These are phyloP conservation scores for Hyphopichia khmerensis DNA, from an alignment of 1,139 yeast species.

Conservation along the genomic window DNA sequence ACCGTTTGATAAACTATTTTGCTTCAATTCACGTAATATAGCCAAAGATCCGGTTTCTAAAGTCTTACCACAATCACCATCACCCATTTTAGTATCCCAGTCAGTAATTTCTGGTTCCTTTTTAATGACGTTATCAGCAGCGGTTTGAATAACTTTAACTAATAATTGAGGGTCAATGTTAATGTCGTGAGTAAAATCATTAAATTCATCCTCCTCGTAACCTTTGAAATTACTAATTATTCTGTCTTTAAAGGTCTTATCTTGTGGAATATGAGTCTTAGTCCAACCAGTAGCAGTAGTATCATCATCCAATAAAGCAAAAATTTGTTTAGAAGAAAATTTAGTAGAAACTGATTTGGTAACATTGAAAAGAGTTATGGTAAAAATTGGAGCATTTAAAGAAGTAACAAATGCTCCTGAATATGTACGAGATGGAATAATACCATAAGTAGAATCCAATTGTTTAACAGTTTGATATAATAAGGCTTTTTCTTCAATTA, in stretches of 20 bases:
- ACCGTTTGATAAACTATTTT: constrained; percentile 17
- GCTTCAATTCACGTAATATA: constrained; percentile 46
- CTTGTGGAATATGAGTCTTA: constrained; percentile 10
- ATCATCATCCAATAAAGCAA: constrained; percentile 36
- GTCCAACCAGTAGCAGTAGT: constrained; percentile 42
- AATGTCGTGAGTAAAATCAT: constrained; percentile 21
- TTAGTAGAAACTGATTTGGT: constrained; percentile 19
- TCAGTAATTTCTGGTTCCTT: constrained; percentile 70
- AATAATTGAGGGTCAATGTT: constrained; percentile 29
- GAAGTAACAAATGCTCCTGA: constrained; percentile 52
- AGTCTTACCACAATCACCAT: constrained; percentile 89
- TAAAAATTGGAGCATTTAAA: constrained; percentile 52
- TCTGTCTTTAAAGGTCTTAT: constrained; percentile 20
- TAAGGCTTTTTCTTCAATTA: constrained; percentile 41
- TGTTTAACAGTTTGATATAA: constrained; percentile 26
- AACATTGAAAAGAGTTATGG: constrained; percentile 47
- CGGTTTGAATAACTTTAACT: constrained; percentile 28
- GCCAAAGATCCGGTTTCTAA: constrained; percentile 71
- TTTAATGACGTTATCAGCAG: constrained; percentile 35
- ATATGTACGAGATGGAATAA: constrained; percentile 41
- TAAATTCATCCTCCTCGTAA: constrained; percentile 26
- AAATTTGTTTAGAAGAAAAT: constrained; percentile 30
- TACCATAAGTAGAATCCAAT: constrained; percentile 32
- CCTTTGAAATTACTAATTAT: constrained; percentile 36
- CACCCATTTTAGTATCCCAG: constrained; percentile 80